Percentiles rank a stretch among this genome's conserved stretches.
Evolutionary conservation across 768 basidiomycete genomes (phyloP).

Genomic region (Boletus vermiculosoides): DNA sequence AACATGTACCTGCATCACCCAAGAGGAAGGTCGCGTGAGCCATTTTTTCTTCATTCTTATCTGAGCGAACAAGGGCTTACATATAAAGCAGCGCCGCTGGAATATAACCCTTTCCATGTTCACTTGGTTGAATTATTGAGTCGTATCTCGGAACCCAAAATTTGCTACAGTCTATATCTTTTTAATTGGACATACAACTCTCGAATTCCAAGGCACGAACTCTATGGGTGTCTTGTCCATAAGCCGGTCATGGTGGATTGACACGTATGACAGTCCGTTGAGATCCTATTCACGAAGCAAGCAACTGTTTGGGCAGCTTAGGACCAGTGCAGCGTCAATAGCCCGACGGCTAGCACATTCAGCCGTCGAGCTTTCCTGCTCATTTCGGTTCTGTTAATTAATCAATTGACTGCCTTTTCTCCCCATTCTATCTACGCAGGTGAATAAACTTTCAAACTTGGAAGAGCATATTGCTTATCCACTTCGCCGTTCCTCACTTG

Average conservation of each 20-base stretch:
- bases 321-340: not conserved
- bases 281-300: not conserved
- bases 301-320: not conserved
- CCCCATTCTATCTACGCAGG: constrained; percentile 3
- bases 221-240: not conserved
- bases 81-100: constrained; percentile 15
- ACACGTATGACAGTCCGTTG: not conserved
- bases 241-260: not conserved
- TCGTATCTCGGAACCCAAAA: constrained; percentile 8
- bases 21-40: constrained; percentile 28
- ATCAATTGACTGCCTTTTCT: not conserved
- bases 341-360: not conserved
- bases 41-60: not conserved
- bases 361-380: not conserved
- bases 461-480: constrained; percentile 2
- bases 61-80: constrained; percentile 2
- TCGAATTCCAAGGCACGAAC: not conserved
- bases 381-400: constrained; percentile 1
- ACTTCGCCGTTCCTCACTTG: constrained; percentile 7
- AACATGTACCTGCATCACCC: constrained; percentile 7
- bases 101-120: constrained; percentile 5
- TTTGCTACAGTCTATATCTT: constrained; percentile 4
- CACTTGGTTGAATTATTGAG: constrained; percentile 3
- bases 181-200: constrained; percentile 11
- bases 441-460: constrained; percentile 17